These are phyloP conservation scores for Jaenimonas drosophilae DNA, from an alignment of 208 protist species.

Conservation along the genomic window DNA sequence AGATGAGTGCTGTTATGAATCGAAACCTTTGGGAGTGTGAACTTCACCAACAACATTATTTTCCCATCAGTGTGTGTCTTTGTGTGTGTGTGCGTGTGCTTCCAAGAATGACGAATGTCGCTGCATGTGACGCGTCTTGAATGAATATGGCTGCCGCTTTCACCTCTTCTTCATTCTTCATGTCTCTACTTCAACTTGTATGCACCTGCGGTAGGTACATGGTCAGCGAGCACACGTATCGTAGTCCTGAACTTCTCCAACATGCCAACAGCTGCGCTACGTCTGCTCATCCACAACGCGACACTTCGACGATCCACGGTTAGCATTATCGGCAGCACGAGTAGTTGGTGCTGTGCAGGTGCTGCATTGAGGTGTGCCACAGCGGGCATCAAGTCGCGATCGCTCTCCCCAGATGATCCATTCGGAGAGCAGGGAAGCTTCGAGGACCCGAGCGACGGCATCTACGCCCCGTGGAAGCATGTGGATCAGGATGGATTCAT, in stretches of 20 bases:
- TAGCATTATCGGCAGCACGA: background rate
- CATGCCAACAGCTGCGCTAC: too few relatives aligned
- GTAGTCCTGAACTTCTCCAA: too few relatives aligned
- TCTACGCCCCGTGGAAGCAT: slow-evolving; percentile 61
- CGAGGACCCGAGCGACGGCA: slow-evolving; percentile 53
- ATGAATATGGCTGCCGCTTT: background rate
- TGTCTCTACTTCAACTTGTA: too few relatives aligned
- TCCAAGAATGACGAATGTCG: too few relatives aligned
- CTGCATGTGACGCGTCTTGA: too few relatives aligned
- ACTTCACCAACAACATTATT: too few relatives aligned
- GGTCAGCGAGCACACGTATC: too few relatives aligned
- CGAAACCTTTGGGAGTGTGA: too few relatives aligned
- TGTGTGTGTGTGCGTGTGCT: too few relatives aligned
- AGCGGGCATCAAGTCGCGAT: slow-evolving; percentile 26
- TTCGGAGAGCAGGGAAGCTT: slow-evolving; percentile 58
- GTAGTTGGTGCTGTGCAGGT: background rate
- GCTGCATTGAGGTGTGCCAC: background rate
- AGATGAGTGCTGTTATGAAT: too few relatives aligned
- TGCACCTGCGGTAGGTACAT: too few relatives aligned
- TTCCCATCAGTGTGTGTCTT: too few relatives aligned
- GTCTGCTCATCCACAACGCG: background rate
- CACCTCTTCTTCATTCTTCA: slow-evolving; percentile 2
- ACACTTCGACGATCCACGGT: background rate
- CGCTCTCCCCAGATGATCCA: slow-evolving; percentile 49
- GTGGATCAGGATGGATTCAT: slow-evolving; percentile 54